These are phyloP conservation scores for Lachnellula arida DNA, from an alignment of 2,329 filamentous ascomycete genomes.

Conservation along the genomic window DNA sequence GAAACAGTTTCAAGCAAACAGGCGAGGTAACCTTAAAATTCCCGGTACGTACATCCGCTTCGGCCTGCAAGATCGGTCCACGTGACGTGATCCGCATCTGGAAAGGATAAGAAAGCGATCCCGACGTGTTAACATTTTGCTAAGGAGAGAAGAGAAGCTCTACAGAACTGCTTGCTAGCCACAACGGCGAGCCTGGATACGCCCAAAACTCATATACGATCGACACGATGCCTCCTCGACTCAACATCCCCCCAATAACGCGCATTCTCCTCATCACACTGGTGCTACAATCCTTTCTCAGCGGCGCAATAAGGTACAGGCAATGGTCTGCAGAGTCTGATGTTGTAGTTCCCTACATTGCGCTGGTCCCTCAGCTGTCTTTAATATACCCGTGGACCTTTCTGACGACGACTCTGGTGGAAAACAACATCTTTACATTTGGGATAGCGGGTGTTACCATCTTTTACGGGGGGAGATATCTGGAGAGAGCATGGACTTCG, in stretches of 20 bases:
- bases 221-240: constrained; percentile 65
- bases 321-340: constrained; percentile 59
- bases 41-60: too few species aligned
- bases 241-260: constrained; percentile 91
- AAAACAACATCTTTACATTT: constrained; percentile 88
- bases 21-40: too few species aligned
- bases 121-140: too few species aligned
- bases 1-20: too few species aligned
- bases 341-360: constrained; percentile 79
- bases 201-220: background rate
- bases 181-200: background rate
- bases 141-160: too few species aligned
- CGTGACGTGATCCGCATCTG: too few species aligned
- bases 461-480: constrained; percentile 88
- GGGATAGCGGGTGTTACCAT: constrained; percentile 71
- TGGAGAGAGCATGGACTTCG: constrained; percentile 94
- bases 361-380: constrained; percentile 77
- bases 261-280: constrained; percentile 73
- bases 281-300: constrained; percentile 73
- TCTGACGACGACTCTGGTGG: constrained; percentile 78
- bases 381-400: constrained; percentile 93
- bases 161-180: background rate
- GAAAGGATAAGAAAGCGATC: too few species aligned
- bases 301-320: constrained; percentile 70
- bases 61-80: too few species aligned